A percentile compares a stretch with the other conserved stretches of the same genome.
phyloP scores from a whole-genome alignment of 768 basidiomycete genomes.

The Leucocoprinus birnbaumii region DNA sequence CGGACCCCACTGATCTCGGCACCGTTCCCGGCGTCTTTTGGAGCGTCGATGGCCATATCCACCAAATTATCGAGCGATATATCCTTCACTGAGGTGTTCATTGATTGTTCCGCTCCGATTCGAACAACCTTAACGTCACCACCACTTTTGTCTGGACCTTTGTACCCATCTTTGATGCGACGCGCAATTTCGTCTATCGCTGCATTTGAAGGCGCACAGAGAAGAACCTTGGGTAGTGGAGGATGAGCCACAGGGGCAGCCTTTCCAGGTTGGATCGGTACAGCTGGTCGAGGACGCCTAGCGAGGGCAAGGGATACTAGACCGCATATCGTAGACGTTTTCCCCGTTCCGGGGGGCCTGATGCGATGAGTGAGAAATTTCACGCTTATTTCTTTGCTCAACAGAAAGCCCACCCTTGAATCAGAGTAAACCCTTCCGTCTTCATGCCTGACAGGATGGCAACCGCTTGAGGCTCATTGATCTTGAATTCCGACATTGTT shows the following conservation, averaged over 20 bases:
- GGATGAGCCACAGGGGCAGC: constrained; percentile 35
- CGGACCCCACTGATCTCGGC: constrained; percentile 55
- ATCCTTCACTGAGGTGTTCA: constrained; percentile 80
- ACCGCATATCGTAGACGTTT: constrained; percentile 96
- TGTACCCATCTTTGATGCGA: constrained; percentile 79
- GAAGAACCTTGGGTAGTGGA: constrained; percentile 62
- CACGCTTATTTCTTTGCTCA: neutral
- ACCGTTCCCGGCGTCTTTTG: constrained; percentile 23
- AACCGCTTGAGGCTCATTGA: constrained; percentile 93
- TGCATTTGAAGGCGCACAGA: constrained; percentile 98
- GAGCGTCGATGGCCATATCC: constrained; percentile 67
- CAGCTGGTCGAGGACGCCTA: constrained; percentile 53
- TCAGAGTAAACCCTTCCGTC: constrained; percentile 78
- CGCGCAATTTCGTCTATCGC: constrained; percentile 95
- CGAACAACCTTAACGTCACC: constrained; percentile 67
- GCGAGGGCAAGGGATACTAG: constrained; percentile 84
- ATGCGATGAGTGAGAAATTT: no score
- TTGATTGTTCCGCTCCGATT: constrained; percentile 73
- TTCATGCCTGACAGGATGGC: constrained; percentile 79
- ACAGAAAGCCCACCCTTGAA: constrained; percentile 75
- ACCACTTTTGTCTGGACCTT: constrained; percentile 45
- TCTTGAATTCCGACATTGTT: constrained; percentile 65
- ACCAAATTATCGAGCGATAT: constrained; percentile 86
- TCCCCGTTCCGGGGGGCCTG: constrained; percentile 97
- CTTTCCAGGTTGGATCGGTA: constrained; percentile 48